Evolutionary conservation across 2,329 filamentous ascomycete species (phyloP).

Genomic region (Claviceps paspali): DNA sequence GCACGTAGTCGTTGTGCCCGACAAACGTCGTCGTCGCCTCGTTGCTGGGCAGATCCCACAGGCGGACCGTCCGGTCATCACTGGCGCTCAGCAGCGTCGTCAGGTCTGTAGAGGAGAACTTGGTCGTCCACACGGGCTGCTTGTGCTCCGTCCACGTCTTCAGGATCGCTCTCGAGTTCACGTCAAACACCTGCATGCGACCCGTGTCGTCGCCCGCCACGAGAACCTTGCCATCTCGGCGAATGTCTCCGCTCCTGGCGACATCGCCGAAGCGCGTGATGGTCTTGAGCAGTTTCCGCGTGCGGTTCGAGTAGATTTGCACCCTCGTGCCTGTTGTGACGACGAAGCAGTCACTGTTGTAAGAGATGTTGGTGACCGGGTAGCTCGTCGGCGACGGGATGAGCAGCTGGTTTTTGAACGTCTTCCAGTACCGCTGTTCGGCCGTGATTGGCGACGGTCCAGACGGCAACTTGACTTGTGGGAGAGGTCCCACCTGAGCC

Average conservation of each 20-base stretch:
- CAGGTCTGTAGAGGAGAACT: conserved; percentile 78
- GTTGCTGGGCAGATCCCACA: conserved; percentile 85
- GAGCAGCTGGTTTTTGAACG: conserved; percentile 81
- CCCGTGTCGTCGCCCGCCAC: conserved; percentile 86
- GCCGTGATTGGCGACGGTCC: conserved; percentile 73
- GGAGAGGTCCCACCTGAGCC: conserved; percentile 66
- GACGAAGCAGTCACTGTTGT: conserved; percentile 63
- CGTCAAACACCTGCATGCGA: conserved; percentile 88
- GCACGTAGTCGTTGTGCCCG: conserved; percentile 87
- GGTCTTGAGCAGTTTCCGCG: conserved; percentile 81
- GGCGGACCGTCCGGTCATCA: conserved; percentile 80
- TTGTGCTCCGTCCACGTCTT: conserved; percentile 93
- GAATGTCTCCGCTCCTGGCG: conserved; percentile 76
- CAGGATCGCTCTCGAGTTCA: conserved; percentile 73
- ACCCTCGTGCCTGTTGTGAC: conserved; percentile 90
- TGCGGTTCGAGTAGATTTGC: conserved; percentile 85
- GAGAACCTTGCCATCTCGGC: conserved; percentile 75
- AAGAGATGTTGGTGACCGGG: conserved; percentile 80
- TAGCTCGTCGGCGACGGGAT: conserved; percentile 83
- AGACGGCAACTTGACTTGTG: conserved; percentile 67
- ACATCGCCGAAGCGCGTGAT: conserved; percentile 89
- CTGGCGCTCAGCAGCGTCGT: conserved; percentile 79
- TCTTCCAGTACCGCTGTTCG: conserved; percentile 92
- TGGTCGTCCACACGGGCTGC: conserved; percentile 83
- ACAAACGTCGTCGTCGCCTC: conserved; percentile 62